Evolutionary conservation across 306 rosid genomes (phyloP).

Genomic region (Vachellia collinsii): DNA sequence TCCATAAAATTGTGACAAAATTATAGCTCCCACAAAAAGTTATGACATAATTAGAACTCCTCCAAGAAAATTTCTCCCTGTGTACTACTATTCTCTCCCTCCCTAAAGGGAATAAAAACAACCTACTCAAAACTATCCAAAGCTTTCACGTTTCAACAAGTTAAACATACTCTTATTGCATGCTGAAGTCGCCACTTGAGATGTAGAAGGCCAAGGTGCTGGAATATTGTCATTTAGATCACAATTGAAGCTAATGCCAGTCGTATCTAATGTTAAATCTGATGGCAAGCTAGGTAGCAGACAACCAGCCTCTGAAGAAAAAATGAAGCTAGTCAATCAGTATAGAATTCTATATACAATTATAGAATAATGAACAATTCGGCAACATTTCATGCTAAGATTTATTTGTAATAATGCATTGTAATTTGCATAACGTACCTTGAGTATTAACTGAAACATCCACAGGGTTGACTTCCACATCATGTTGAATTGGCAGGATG

Average conservation of each 20-base stretch:
- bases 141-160: conserved; percentile 16
- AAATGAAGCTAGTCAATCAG: conserved; percentile 35
- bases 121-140: conserved; percentile 10
- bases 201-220: conserved; percentile 91
- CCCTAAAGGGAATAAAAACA: not conserved
- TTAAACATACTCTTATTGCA: conserved; percentile 78
- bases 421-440: conserved; percentile 56
- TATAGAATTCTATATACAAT: conserved; percentile 10
- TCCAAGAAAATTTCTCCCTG: not conserved
- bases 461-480: conserved; percentile 43
- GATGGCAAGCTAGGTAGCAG: conserved; percentile 95
- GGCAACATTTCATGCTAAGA: not conserved
- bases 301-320: conserved; percentile 75
- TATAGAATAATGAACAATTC: conserved; percentile 8
- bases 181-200: conserved; percentile 66
- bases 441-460: conserved; percentile 72
- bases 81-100: not conserved
- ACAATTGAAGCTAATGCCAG: conserved; percentile 88
- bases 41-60: conserved; percentile 16
- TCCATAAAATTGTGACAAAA: not conserved
- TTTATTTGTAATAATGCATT: not conserved
- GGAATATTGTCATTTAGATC: conserved; percentile 97
- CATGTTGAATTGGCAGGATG: conserved; percentile 38
- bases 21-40: not conserved
- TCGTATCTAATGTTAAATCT: conserved; percentile 78